Conservation (phyloP, 345 rosid species). For the Reutealis trisperma region DNA sequence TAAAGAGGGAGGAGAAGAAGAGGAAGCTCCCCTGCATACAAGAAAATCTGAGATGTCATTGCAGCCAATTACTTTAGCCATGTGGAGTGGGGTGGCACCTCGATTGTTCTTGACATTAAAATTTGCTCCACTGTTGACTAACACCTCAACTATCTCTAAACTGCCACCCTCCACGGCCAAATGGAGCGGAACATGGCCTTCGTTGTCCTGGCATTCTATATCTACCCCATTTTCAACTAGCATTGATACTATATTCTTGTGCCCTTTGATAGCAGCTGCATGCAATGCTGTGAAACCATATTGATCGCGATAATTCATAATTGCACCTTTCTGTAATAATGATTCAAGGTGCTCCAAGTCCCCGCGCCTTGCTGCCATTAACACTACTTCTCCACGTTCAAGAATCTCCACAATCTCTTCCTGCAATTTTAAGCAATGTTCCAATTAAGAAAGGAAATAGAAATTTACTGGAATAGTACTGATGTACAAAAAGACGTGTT, state of each 20-base stretch:
- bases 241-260: slow-evolving; percentile 33
- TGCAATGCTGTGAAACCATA: slow-evolving; percentile 53
- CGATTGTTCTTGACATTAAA: slow-evolving; percentile 34
- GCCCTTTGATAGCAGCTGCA: slow-evolving; percentile 53
- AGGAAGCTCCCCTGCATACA: slow-evolving; percentile 26
- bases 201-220: slow-evolving; percentile 41
- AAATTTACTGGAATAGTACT: too few relatives aligned
- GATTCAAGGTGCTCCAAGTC: slow-evolving; percentile 25
- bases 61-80: slow-evolving; percentile 43
- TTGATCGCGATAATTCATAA: slow-evolving; percentile 37
- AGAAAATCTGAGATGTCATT: slow-evolving; percentile 33
- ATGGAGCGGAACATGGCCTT: slow-evolving; percentile 56
- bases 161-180: slow-evolving; percentile 53
- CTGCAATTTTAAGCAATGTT: slow-evolving; percentile 14
- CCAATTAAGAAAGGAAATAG: too few relatives aligned
- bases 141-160: slow-evolving; percentile 37
- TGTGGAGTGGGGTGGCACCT: slow-evolving; percentile 43
- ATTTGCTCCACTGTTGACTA: slow-evolving; percentile 46
- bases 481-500: too few relatives aligned
- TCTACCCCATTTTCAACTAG: slow-evolving; percentile 39
- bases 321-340: slow-evolving; percentile 31
- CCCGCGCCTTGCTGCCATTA: slow-evolving; percentile 55
- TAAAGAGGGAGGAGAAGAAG: slow-evolving; percentile 7
- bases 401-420: slow-evolving; percentile 28
- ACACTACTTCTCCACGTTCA: slow-evolving; percentile 36